Conservation (phyloP, 2,329 filamentous ascomycete species). For the Trichoderma simmonsii region DNA sequence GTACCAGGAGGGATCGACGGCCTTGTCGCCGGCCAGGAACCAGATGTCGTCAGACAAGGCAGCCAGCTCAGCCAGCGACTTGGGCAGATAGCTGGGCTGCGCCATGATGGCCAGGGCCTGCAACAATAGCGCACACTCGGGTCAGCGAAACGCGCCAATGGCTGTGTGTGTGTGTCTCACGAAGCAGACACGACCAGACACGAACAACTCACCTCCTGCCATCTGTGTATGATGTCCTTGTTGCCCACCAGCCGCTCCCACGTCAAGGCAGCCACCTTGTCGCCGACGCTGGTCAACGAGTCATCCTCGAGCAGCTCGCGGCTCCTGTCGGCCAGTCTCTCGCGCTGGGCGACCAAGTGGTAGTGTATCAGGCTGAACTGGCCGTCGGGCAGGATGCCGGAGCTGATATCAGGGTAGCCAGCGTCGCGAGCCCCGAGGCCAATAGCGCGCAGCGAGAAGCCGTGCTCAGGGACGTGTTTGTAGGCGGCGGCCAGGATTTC, state of each 20-base stretch:
- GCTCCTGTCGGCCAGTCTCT: constrained; percentile 49
- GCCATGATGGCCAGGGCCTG: constrained; percentile 90
- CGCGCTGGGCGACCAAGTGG: constrained; percentile 67
- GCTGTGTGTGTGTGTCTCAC: not conserved
- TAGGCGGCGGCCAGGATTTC: constrained; percentile 81
- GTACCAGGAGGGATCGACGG: constrained; percentile 88
- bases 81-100: constrained; percentile 71
- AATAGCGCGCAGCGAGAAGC: constrained; percentile 75
- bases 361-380: constrained; percentile 79
- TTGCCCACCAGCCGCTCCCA: constrained; percentile 79
- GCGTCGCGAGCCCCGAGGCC: constrained; percentile 76
- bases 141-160: not conserved
- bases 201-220: constrained; percentile 68
- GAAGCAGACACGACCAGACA: not conserved
- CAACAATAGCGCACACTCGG: not conserved
- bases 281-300: constrained; percentile 47
- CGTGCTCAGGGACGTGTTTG: constrained; percentile 71
- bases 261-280: constrained; percentile 67
- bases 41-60: constrained; percentile 88
- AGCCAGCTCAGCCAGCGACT: constrained; percentile 75
- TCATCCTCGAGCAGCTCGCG: constrained; percentile 39
- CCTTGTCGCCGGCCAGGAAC: constrained; percentile 76
- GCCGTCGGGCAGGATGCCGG: constrained; percentile 75
- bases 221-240: constrained; percentile 65
- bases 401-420: constrained; percentile 82